These are phyloP conservation scores for Porogramme epimiltina DNA, from an alignment of 1,284 basidiomycete genomes.

Conservation along the genomic window DNA sequence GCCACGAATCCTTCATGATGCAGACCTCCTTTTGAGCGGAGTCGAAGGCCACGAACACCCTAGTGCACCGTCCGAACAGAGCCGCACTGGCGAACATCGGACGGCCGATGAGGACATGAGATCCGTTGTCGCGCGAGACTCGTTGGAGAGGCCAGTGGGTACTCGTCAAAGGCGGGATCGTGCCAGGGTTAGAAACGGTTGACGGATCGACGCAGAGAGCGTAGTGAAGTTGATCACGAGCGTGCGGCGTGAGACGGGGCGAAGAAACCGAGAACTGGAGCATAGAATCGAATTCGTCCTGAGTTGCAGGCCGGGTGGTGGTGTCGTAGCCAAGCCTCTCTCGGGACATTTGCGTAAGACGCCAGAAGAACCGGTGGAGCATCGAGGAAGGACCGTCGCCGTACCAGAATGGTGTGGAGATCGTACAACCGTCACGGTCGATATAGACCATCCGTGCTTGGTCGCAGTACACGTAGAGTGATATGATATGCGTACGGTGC, in stretches of 20 bases:
- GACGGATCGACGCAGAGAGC: neutral
- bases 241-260: neutral
- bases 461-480: constrained; percentile 12
- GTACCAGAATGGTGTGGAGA: constrained; percentile 17
- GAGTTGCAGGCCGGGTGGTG: constrained; percentile 9
- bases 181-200: neutral
- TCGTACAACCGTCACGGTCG: constrained; percentile 22
- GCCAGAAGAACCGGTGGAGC: constrained; percentile 21
- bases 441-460: constrained; percentile 19
- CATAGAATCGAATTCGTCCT: constrained; percentile 1
- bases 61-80: constrained; percentile 1
- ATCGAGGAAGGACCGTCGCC: neutral
- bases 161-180: neutral
- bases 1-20: neutral
- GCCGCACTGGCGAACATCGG: neutral
- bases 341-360: constrained; percentile 14
- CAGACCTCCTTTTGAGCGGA: neutral
- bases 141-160: neutral
- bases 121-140: neutral
- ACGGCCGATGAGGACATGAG: neutral
- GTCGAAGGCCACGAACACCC: neutral
- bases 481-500: constrained; percentile 19
- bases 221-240: neutral
- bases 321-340: constrained; percentile 24
- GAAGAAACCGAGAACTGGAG: neutral